Base-by-base conservation (phyloP, 352 stramenopile genomes). In the Pythium folliculosum region DNA sequence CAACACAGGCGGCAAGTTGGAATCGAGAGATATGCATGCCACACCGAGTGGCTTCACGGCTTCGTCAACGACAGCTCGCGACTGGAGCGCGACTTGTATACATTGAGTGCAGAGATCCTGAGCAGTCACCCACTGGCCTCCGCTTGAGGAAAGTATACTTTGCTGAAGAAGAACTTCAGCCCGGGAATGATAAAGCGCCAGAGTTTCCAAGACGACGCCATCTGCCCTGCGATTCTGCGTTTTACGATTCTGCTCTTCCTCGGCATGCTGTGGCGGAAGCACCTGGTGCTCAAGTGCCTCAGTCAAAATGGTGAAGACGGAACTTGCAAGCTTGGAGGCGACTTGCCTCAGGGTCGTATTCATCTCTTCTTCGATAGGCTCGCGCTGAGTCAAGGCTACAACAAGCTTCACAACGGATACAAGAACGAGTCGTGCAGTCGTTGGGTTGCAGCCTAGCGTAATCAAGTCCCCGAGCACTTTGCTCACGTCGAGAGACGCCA, bases 351-450 rank as follows among this genome's bases (percentile, higher is more conserved):
- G 64, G 5, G 75, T 43, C 35, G 55, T 63, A 56, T 82, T 84
- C 0, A 25, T 58, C 37, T 77, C 69, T 23, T 86, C 72, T 3
- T 78, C 60, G 10, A 88, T 65, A 10, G 62, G 0, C 59, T 86
- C 84, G 13, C 59, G 72, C 32, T 86, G 79, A 53, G 47, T 19
- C 1, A 72, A 45, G 13, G 10, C 14, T 4, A 67, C 48, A 5
- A 60, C 44, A 32, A 69, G 45, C 19, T 62, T 45, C n/a, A 71
- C n/a, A 0, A 64, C 52, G 16, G 69, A 64, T 2, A 68, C 12
- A 19, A 70, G 32, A 17, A 75, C 35, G 9, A 55, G 21, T 27
- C 53, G 44, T 9, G 44, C 62, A 17, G 50, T 65, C 2, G 55
- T 53, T 0, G 45, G 25, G 14, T 57, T 63, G 40, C 40, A 67